These are phyloP conservation scores for Dichomitus squalens DNA, from an alignment of 1,284 basidiomycete genomes.

Conservation along the genomic window DNA sequence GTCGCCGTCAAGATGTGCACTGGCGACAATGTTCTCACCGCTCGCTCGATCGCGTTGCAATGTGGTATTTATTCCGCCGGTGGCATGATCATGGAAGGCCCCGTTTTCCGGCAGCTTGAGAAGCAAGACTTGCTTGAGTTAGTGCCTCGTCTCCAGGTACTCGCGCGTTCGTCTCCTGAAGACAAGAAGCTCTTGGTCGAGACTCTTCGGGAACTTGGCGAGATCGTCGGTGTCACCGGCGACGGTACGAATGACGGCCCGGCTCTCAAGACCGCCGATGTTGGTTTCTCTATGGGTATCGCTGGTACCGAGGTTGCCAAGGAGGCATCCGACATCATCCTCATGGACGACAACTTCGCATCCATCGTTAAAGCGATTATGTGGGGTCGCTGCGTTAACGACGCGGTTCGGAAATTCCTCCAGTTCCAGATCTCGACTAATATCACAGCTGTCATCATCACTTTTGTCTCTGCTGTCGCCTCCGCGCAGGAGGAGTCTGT, in stretches of 20 bases:
- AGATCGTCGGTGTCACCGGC: constrained; percentile 96
- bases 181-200: constrained; percentile 96
- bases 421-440: constrained; percentile 99
- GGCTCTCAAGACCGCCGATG: constrained; percentile 92
- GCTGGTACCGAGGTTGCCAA: constrained; percentile 99
- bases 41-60: constrained; percentile 91
- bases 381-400: constrained; percentile 99
- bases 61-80: constrained; percentile 94
- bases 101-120: constrained; percentile 67
- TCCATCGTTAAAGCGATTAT: constrained; percentile 97
- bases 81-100: constrained; percentile 97
- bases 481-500: constrained; percentile 81
- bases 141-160: constrained; percentile 73
- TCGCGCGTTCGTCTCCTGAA: constrained; percentile 95
- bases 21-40: constrained; percentile 95
- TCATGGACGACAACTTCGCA: constrained; percentile 98
- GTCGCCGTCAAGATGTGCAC: constrained; percentile 99
- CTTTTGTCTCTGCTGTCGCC: constrained; percentile 89
- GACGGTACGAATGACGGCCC: constrained; percentile 99
- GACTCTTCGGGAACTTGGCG: constrained; percentile 85
- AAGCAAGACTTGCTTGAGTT: constrained; percentile 62
- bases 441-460: constrained; percentile 93
- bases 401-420: constrained; percentile 95
- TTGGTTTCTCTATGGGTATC: constrained; percentile 98
- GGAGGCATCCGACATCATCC: constrained; percentile 98